Percentiles rank a stretch among this genome's conserved stretches.
phyloP scores from a whole-genome alignment of 2,329 filamentous ascomycete species.

The Clonostachys rosea region DNA sequence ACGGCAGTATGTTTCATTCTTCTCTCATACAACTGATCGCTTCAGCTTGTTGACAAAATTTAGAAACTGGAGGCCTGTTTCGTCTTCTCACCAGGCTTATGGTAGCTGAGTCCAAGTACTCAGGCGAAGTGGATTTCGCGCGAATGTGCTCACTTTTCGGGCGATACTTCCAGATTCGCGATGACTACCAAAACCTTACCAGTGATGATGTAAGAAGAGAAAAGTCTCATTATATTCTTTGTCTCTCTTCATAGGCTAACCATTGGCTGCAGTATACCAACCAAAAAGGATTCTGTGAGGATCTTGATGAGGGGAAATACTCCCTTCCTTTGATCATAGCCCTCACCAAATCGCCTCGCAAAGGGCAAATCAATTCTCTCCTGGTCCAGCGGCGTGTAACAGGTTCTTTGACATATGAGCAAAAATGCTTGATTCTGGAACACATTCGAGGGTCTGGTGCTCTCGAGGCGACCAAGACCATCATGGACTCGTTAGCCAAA shows the following conservation, averaged over 20 bases:
- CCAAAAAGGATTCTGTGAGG: constrained; percentile 32
- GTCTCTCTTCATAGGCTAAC: not conserved
- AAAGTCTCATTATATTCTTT: not conserved
- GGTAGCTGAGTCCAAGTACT: not conserved
- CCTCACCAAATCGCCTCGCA: no score
- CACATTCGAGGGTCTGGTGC: no score
- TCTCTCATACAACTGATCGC: not conserved
- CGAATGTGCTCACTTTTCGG: constrained; percentile 10
- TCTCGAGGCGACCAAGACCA: no score
- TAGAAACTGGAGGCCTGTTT: constrained; percentile 14
- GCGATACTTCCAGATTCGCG: constrained; percentile 22
- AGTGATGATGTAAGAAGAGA: constrained; percentile 7
- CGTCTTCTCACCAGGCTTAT: constrained; percentile 8
- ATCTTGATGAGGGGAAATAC: constrained; percentile 34
- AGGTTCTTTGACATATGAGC: no score
- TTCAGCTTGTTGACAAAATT: not conserved
- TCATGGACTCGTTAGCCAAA: no score
- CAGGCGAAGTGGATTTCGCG: not conserved
- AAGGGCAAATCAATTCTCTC: no score
- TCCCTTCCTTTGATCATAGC: constrained; percentile 21
- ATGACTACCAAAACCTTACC: constrained; percentile 23
- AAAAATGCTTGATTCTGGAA: no score
- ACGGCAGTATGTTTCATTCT: constrained; percentile 3
- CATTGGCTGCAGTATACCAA: constrained; percentile 17
- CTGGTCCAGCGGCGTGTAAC: no score